A percentile compares a stretch with the other conserved stretches of the same genome.
phyloP scores from a whole-genome alignment of 768 basidiomycete genomes.

The Ephemerocybe angulata region DNA sequence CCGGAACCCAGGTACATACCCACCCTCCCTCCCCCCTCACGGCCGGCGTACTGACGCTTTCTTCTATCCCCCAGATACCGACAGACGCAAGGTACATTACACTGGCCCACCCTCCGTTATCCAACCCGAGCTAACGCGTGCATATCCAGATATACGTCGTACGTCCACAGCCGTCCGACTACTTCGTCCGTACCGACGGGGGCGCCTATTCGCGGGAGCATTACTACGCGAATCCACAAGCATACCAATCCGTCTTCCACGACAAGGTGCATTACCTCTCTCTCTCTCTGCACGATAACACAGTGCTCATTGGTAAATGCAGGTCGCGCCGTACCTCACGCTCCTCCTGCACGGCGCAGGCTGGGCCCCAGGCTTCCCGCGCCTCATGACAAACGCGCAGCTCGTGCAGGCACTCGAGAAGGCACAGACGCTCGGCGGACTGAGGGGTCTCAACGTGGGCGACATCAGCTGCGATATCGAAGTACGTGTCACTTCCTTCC shows the following conservation, averaged over 20 bases:
- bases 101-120: not conserved
- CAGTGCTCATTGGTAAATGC: not conserved
- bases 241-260: slow-evolving; percentile 66
- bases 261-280: slow-evolving; percentile 45
- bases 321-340: slow-evolving; percentile 85
- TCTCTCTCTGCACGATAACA: not conserved
- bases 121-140: too few relatives aligned
- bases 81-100: slow-evolving; percentile 51
- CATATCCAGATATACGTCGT: slow-evolving; percentile 72
- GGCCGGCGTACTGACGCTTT: not conserved
- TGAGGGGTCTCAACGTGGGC: slow-evolving; percentile 67
- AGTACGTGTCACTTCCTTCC: slow-evolving; percentile 42
- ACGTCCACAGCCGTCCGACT: slow-evolving; percentile 66
- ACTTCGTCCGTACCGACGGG: slow-evolving; percentile 60
- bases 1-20: slow-evolving; percentile 41
- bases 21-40: not conserved
- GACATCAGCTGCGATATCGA: slow-evolving; percentile 90
- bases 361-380: slow-evolving; percentile 76
- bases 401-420: slow-evolving; percentile 46
- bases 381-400: slow-evolving; percentile 69
- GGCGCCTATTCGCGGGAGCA: slow-evolving; percentile 54
- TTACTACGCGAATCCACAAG: slow-evolving; percentile 71
- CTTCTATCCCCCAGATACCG: slow-evolving; percentile 39
- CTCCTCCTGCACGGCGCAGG: slow-evolving; percentile 85
- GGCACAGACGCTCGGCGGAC: slow-evolving; percentile 48